Evolutionary conservation across 2,329 filamentous ascomycete genomes (phyloP).

Genomic region (Scleromitrula shiraiana): DNA sequence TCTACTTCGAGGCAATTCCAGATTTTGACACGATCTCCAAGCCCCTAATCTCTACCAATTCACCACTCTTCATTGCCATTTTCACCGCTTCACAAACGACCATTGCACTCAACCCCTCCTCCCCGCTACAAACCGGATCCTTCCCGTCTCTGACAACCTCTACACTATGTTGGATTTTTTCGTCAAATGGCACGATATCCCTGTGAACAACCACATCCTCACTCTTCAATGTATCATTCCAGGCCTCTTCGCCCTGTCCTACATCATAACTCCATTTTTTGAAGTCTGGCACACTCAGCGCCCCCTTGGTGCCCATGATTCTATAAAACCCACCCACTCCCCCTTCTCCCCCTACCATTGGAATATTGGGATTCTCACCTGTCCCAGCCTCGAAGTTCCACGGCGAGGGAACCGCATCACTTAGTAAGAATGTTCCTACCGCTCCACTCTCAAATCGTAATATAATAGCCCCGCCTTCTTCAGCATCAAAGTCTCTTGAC

Average conservation of each 20-base stretch:
- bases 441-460: constrained; percentile 45
- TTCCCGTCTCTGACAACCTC: constrained; percentile 38
- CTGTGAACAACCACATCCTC: constrained; percentile 18
- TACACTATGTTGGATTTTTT: constrained; percentile 45
- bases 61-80: constrained; percentile 34
- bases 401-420: constrained; percentile 42
- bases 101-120: constrained; percentile 43
- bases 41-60: constrained; percentile 14
- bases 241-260: constrained; percentile 15
- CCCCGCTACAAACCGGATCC: constrained; percentile 38
- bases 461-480: constrained; percentile 48
- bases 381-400: constrained; percentile 50
- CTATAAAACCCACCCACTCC: constrained; percentile 37
- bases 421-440: constrained; percentile 49
- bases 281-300: constrained; percentile 47
- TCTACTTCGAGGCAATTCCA: neutral
- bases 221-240: constrained; percentile 11
- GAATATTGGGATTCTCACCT: constrained; percentile 49
- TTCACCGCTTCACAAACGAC: constrained; percentile 45
- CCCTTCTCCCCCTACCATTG: constrained; percentile 32
- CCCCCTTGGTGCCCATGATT: constrained; percentile 44
- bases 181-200: constrained; percentile 40
- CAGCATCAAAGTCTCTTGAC: constrained; percentile 40
- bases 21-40: constrained; percentile 10
- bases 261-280: constrained; percentile 38